Conservation (phyloP, 225 moss, liverwort and hornwort species). For the Bryum argenteum region DNA sequence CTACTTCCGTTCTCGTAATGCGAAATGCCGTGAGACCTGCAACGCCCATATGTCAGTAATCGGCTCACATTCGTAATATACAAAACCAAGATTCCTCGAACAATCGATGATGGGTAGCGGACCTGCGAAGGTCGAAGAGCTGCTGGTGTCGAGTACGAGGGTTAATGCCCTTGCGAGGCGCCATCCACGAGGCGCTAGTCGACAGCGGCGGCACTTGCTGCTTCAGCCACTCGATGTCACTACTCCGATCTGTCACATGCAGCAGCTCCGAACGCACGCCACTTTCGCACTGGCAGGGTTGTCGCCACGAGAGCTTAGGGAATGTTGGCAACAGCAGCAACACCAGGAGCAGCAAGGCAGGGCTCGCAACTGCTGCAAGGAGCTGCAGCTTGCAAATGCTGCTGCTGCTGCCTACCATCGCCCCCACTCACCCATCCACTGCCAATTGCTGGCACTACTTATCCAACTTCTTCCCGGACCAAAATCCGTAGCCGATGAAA, state of each 20-base stretch:
- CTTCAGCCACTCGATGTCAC: conserved; percentile 49
- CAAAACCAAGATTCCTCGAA: no score
- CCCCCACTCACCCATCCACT: conserved; percentile 5
- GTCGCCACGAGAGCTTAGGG: conserved; percentile 31
- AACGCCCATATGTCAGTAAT: background rate
- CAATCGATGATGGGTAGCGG: background rate
- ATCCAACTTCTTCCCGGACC: no score
- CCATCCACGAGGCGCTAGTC: conserved; percentile 30
- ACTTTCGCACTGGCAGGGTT: conserved; percentile 16
- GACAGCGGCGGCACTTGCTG: conserved; percentile 36
- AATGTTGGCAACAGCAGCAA: conserved; percentile 14
- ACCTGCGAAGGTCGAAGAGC: conserved; percentile 58
- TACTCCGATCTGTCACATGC: background rate
- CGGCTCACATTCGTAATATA: no score
- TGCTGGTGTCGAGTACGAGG: conserved; percentile 60
- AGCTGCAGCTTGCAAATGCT: conserved; percentile 23
- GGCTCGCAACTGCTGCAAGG: conserved; percentile 21
- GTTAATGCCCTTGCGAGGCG: conserved; percentile 56
- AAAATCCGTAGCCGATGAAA: no score
- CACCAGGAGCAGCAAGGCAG: conserved; percentile 30
- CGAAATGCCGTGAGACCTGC: conserved; percentile 62
- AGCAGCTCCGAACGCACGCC: background rate
- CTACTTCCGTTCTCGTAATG: conserved; percentile 50
- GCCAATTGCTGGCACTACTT: no score
- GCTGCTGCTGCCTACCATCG: background rate